Evolutionary conservation across 2,329 filamentous ascomycete species (phyloP), one percentile per base, ranked within the genome.

Genomic region (Didymella arachidicola): DNA sequence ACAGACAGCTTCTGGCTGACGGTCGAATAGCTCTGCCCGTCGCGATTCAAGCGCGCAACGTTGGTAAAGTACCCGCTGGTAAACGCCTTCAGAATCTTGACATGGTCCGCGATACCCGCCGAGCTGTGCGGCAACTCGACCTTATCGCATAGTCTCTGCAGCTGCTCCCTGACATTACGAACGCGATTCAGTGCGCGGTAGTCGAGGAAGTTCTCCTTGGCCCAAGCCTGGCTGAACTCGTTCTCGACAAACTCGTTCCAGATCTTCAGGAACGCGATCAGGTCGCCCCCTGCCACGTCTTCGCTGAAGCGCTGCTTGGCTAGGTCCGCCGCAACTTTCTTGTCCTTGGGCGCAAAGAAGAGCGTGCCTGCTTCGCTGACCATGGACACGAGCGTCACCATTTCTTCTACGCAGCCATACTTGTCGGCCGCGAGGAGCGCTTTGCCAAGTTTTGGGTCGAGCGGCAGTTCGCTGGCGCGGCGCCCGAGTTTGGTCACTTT

Each of bases 221-320:
- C 83, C 93, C 93, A 99, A 44, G 96, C 87, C 52, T 87, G 88
- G 49, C 87, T 91, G 78, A 92, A 99, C 77, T 97, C 94, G 47
- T 87, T 89, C 73, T 98, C 94, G 1, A 93, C 91, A 90, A 93
- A 99, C 75, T 97, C 91, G 69, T 95, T 94, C 88, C 89, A 99
- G 68, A 99, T 89, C 71, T 97, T 97, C 46, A 98, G 86, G 1
- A 96, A 85, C 0, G 92, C 93, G 5, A 95, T 75, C 69, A 97
- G 91, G 73, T 99, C 95, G 41, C 95, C 95, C 34, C 93, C 93
- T 11, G 46, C 36, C 1, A 26, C 47, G 68, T 92, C 92, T 73
- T 94, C 83, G 0, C 92, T 96, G 78, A 98, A 98, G 1, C 94
- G 87, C 34, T 90, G 89, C 14, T 93, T 88, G 0, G 95, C 95